phyloP scores from a whole-genome alignment of 768 basidiomycete species.

The Stropharia rugosoannulata region DNA sequence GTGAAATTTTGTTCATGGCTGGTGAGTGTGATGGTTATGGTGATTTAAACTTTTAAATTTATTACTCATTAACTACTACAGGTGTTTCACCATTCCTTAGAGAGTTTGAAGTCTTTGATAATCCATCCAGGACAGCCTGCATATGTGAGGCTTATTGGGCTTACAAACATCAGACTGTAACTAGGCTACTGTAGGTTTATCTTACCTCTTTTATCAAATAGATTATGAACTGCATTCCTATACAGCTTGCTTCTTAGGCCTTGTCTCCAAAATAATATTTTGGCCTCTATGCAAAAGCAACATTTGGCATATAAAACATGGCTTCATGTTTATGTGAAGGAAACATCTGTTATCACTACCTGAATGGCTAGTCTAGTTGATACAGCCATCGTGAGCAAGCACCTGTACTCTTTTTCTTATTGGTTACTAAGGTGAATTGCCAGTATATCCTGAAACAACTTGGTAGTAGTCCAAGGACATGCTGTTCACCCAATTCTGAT shows the following conservation, averaged over 20 bases:
- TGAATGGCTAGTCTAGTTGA: conserved; percentile 14
- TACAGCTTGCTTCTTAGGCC: too few relatives aligned
- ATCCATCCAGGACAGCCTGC: conserved; percentile 8
- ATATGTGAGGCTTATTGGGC: conserved; percentile 18
- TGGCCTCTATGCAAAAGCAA: conserved; percentile 12
- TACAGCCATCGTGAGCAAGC: conserved; percentile 11
- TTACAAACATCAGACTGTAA: conserved; percentile 8
- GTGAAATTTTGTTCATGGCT: too few relatives aligned
- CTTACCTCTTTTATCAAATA: too few relatives aligned
- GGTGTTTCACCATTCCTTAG: too few relatives aligned
- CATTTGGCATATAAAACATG: conserved; percentile 14
- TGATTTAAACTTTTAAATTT: too few relatives aligned
- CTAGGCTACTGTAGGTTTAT: conserved; percentile 8
- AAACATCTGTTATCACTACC: neutral
- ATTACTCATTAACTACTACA: too few relatives aligned
- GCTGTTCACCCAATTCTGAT: too few relatives aligned
- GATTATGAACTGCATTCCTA: too few relatives aligned
- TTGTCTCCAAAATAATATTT: conserved; percentile 4
- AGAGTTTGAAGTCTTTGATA: too few relatives aligned
- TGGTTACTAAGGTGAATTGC: neutral
- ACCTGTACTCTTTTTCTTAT: neutral
- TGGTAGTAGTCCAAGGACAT: too few relatives aligned
- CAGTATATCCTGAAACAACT: neutral
- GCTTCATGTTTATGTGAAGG: conserved; percentile 22
- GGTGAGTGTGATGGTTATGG: too few relatives aligned